phyloP scores from a whole-genome alignment of 2,329 filamentous ascomycete species.

The Fusarium sp. region DNA sequence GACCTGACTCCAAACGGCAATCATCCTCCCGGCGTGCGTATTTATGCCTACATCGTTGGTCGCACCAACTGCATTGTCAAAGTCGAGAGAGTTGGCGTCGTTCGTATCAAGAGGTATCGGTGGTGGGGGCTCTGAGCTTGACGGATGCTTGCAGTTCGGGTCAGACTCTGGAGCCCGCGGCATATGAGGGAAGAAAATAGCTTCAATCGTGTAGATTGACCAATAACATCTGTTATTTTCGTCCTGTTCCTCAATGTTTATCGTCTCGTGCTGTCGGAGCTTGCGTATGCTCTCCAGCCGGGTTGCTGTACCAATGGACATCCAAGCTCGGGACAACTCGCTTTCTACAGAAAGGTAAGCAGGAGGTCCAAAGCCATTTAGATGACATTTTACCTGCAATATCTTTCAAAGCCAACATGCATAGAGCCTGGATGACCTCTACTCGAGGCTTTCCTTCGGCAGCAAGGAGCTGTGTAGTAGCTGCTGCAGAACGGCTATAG shows the following conservation, averaged over 20 bases:
- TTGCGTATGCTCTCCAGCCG: neutral
- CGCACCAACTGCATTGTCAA: slow-evolving; percentile 1
- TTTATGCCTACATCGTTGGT: neutral
- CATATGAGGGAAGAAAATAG: slow-evolving; percentile 4
- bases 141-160: neutral
- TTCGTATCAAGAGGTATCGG: neutral
- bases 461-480: neutral
- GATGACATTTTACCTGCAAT: neutral
- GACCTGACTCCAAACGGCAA: slow-evolving; percentile 4
- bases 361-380: no score
- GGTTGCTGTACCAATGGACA: slow-evolving; percentile 1
- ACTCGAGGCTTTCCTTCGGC: neutral
- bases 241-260: rapidly evolving
- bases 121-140: neutral
- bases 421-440: neutral
- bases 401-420: neutral
- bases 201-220: slow-evolving; percentile 8
- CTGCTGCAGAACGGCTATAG: slow-evolving; percentile 1
- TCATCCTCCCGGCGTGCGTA: neutral
- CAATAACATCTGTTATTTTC: neutral
- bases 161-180: neutral
- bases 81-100: neutral
- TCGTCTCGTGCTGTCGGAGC: neutral
- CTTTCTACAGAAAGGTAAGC: neutral
- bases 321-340: slow-evolving; percentile 10